Conservation (phyloP, 78 protist species). For the Bodo saltans region DNA sequence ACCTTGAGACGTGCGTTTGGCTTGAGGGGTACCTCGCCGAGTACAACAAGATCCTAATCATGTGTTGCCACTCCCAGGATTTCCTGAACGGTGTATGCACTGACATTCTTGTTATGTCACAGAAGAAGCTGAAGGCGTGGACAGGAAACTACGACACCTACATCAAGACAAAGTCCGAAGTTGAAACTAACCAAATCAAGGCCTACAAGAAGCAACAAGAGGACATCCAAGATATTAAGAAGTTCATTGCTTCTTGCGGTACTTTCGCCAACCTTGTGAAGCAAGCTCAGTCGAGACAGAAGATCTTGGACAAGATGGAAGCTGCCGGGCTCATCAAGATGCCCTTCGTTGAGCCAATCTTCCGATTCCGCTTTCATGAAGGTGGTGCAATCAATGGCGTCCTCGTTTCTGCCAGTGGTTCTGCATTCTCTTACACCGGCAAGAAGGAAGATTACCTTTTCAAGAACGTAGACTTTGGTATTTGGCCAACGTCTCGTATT, state of each 20-base stretch:
- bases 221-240: slow-evolving; percentile 66
- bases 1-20: slow-evolving; percentile 55
- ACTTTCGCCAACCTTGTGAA: slow-evolving; percentile 29
- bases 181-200: slow-evolving; percentile 49
- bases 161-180: slow-evolving; percentile 60
- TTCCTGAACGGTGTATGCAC: slow-evolving; percentile 83
- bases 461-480: slow-evolving; percentile 69
- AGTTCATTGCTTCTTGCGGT: slow-evolving; percentile 64
- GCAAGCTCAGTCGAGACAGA: slow-evolving; percentile 63
- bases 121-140: slow-evolving; percentile 62
- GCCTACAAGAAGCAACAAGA: slow-evolving; percentile 62
- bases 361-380: slow-evolving; percentile 69
- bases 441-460: slow-evolving; percentile 62
- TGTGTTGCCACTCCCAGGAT: slow-evolving; percentile 82
- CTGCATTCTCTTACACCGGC: slow-evolving; percentile 79
- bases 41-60: slow-evolving; percentile 49
- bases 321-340: slow-evolving; percentile 73
- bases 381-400: slow-evolving; percentile 77
- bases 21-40: slow-evolving; percentile 51
- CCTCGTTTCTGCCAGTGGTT: slow-evolving; percentile 66
- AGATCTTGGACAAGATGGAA: slow-evolving; percentile 78
- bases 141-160: slow-evolving; percentile 79
- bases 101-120: slow-evolving; percentile 61
- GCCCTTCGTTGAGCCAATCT: slow-evolving; percentile 49
- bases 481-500: slow-evolving; percentile 70